These are phyloP conservation scores for Aquilaria malaccensis DNA, from an alignment of 345 rosid genomes.

Conservation along the genomic window DNA sequence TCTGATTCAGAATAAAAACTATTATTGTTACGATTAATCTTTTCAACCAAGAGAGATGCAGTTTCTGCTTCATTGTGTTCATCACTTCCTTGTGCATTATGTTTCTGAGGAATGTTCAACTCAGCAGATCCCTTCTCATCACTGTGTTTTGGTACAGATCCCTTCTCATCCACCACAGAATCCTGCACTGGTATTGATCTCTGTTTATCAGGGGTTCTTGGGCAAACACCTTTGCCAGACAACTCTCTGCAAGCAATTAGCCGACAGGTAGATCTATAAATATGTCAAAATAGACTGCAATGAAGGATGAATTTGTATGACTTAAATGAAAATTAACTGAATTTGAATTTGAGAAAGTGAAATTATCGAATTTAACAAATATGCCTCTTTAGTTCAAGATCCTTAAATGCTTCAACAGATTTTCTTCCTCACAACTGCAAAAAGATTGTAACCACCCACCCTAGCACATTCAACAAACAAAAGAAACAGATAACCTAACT, in stretches of 20 bases:
- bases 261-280: conserved; percentile 7
- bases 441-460: conserved; percentile 20
- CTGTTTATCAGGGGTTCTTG: conserved; percentile 30
- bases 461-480: conserved; percentile 16
- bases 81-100: conserved; percentile 27
- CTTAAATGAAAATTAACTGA: no score
- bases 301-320: no score
- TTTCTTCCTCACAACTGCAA: no score
- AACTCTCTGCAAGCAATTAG: conserved; percentile 40
- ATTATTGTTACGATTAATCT: conserved; percentile 30
- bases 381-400: no score
- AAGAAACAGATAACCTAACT: conserved; percentile 3
- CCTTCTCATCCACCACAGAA: conserved; percentile 20
- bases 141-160: conserved; percentile 3
- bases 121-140: conserved; percentile 33
- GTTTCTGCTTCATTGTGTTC: conserved; percentile 21
- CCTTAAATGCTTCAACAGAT: no score
- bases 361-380: no score
- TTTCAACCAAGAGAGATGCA: conserved; percentile 24
- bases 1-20: conserved; percentile 43
- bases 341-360: no score
- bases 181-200: conserved; percentile 33
- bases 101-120: conserved; percentile 19
- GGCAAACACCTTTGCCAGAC: conserved; percentile 24
- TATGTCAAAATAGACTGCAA: no score